Conservation (phyloP, 306 rosid genomes). For the Cicer yamashitae region DNA sequence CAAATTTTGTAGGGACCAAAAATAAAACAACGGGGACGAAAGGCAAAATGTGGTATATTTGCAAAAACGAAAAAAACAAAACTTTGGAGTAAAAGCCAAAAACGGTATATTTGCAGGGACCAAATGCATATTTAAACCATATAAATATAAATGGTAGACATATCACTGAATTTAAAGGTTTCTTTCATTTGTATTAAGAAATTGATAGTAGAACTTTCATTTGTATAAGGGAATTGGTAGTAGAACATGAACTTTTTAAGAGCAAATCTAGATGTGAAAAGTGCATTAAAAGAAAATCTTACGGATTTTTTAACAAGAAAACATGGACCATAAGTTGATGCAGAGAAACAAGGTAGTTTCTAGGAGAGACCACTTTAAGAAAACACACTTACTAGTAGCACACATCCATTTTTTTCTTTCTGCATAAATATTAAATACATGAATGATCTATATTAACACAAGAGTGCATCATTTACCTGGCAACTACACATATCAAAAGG, state of each 20-base stretch:
- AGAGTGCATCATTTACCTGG: slow-evolving; percentile 64
- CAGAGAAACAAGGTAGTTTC: slow-evolving; percentile 19
- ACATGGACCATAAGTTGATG: slow-evolving; percentile 2
- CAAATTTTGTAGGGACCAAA: too few relatives aligned
- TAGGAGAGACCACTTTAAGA: background rate
- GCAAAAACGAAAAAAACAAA: too few relatives aligned
- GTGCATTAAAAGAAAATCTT: slow-evolving; percentile 6
- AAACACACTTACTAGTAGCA: slow-evolving; percentile 3
- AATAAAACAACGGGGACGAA: too few relatives aligned
- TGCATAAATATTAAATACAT: slow-evolving; percentile 18
- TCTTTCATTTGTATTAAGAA: slow-evolving; percentile 11
- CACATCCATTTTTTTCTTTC: background rate
- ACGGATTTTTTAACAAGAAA: slow-evolving; percentile 30
- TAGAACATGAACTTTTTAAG: slow-evolving; percentile 8
- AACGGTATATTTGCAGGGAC: too few relatives aligned
- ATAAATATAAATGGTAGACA: slow-evolving; percentile 7
- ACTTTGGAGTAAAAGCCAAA: too few relatives aligned
- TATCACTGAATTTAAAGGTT: background rate
- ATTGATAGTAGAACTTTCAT: background rate
- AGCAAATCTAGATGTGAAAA: slow-evolving; percentile 4
- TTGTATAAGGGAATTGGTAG: slow-evolving; percentile 8
- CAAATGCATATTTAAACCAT: too few relatives aligned
- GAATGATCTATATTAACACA: slow-evolving; percentile 11
- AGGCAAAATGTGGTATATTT: too few relatives aligned
- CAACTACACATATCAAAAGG: slow-evolving; percentile 93